Conservation (phyloP, 2,329 filamentous ascomycete genomes). For the Leptographium galeiforme region DNA sequence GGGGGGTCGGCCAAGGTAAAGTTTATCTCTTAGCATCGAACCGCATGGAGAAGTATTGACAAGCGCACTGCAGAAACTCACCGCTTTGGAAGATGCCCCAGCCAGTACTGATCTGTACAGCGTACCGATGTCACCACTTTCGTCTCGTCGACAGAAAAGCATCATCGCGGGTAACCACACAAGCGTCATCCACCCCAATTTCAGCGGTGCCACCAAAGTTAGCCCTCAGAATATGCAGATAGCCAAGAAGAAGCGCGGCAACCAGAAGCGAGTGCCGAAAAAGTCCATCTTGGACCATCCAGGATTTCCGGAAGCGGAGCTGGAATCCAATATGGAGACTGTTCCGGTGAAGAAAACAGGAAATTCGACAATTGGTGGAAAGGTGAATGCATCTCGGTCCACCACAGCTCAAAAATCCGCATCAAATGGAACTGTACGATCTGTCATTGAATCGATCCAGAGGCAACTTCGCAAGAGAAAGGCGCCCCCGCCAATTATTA, state of each 20-base stretch:
- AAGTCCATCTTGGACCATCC: neutral
- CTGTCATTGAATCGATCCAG: neutral
- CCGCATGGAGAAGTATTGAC: neutral
- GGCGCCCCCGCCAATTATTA: neutral
- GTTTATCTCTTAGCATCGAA: neutral
- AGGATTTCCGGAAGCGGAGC: neutral
- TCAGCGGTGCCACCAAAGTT: neutral
- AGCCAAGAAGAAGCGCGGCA: neutral
- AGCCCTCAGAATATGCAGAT: neutral
- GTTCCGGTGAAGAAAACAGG: neutral
- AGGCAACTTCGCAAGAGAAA: neutral
- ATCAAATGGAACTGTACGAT: neutral
- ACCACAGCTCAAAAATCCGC: neutral
- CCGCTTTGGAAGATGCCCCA: neutral
- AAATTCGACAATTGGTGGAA: neutral
- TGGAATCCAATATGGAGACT: neutral
- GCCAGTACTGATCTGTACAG: neutral
- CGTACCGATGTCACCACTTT: neutral
- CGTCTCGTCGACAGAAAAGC: neutral
- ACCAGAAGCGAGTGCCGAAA: constrained; percentile 1
- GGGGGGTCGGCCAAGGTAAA: neutral
- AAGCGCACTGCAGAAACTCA: neutral
- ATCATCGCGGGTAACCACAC: neutral
- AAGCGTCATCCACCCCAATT: neutral
- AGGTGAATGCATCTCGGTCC: neutral